Evolutionary conservation across 768 basidiomycete species (phyloP).

Genomic region (Leccinum variicolor): DNA sequence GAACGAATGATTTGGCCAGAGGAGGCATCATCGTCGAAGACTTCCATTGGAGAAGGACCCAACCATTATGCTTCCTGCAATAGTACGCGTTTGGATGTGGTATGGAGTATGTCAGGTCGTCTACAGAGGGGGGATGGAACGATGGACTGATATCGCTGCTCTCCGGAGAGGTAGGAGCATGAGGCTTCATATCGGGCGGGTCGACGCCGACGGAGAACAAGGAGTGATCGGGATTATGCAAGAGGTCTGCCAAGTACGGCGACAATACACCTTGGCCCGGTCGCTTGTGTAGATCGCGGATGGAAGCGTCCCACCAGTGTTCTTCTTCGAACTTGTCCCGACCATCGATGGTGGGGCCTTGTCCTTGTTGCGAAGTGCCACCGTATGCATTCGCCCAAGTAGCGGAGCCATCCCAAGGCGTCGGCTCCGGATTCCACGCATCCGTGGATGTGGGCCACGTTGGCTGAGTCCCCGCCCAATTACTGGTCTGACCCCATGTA

Average conservation of each 20-base stretch:
- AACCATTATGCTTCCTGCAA: constrained; percentile 78
- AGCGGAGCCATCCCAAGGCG: constrained; percentile 24
- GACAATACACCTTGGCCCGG: constrained; percentile 74
- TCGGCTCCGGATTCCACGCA: constrained; percentile 19
- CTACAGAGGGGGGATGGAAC: constrained; percentile 45
- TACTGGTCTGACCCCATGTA: constrained; percentile 14
- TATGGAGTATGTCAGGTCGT: constrained; percentile 63
- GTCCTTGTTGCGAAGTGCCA: constrained; percentile 26
- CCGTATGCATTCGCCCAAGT: constrained; percentile 24
- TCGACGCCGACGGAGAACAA: constrained; percentile 57
- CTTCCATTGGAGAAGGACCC: constrained; percentile 74
- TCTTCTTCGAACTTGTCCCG: constrained; percentile 58
- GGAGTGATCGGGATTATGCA: constrained; percentile 73
- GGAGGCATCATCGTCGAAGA: constrained; percentile 60
- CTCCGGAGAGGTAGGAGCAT: constrained; percentile 19
- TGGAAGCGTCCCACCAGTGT: constrained; percentile 63
- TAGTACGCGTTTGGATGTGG: constrained; percentile 85
- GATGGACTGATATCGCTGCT: constrained; percentile 12
- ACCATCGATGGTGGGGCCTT: constrained; percentile 52
- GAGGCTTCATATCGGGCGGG: constrained; percentile 31
- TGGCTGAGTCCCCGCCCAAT: constrained; percentile 14
- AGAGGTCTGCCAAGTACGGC: constrained; percentile 58
- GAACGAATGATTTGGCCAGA: constrained; percentile 52
- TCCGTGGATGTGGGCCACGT: constrained; percentile 14
- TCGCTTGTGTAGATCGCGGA: constrained; percentile 43